Evolutionary conservation across 2,329 filamentous ascomycete genomes (phyloP).

Genomic region (Ciborinia camelliae): DNA sequence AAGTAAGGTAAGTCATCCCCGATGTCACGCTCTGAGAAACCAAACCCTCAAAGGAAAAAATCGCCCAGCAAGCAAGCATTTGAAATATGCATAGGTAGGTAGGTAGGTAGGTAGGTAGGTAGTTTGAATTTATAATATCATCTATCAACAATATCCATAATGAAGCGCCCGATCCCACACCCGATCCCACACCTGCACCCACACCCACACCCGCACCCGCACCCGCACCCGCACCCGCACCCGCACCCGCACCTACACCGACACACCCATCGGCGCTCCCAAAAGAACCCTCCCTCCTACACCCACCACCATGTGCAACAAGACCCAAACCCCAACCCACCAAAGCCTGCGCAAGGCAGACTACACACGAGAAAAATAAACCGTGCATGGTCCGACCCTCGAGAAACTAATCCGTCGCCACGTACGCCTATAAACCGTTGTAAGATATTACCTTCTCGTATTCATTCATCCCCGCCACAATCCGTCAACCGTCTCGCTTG

Average conservation of each 20-base stretch:
- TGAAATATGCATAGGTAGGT: too few relatives aligned
- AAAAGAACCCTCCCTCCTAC: neutral
- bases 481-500: neutral
- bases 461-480: neutral
- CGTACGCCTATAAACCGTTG: slow-evolving; percentile 11
- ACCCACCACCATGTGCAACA: slow-evolving; percentile 1
- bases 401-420: slow-evolving; percentile 6
- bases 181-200: neutral
- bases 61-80: too few relatives aligned
- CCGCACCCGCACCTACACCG: neutral
- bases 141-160: slow-evolving; percentile 5
- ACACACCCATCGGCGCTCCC: too few relatives aligned
- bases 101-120: too few relatives aligned
- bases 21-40: too few relatives aligned
- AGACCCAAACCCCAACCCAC: slow-evolving; percentile 5
- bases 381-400: neutral
- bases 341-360: neutral
- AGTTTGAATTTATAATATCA: slow-evolving; percentile 1
- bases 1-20: too few relatives aligned
- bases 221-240: neutral
- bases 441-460: neutral
- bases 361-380: neutral
- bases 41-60: too few relatives aligned
- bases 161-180: neutral
- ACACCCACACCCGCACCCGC: too few relatives aligned